Base-by-base conservation (phyloP, 176 grass and related monocot genomes). In the Oryza australiensis region DNA sequence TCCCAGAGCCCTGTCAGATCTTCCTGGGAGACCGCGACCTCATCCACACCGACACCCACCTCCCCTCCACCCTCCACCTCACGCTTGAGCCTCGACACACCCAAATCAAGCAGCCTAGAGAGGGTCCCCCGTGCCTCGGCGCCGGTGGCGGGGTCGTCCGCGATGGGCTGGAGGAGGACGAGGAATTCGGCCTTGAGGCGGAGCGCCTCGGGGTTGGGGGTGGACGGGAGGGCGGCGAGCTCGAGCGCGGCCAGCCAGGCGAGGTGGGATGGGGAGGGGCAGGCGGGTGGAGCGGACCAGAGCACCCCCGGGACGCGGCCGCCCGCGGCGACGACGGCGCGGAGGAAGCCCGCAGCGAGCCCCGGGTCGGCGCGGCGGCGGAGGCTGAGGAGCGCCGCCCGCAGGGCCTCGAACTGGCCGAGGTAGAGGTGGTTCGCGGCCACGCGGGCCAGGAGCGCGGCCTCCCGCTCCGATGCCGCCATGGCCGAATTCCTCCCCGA, bases 371-470 rank as follows among this genome's bases (percentile, higher is more conserved):
- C 77, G 69, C 95, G 88, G 84, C 86, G 90, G 67, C 88, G 95
- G 64, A 98, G 92, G 75, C 92, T 98, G 79, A 98, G 90, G 4
- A 98, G 90, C 49, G 85, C 73, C 32, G 92, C 95, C 45, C 95
- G 87, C 75, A 98, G 80, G 59, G 92, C 87, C 80, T 98, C 95
- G 82, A 98, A 98, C 82, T 98, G 92, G 64, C 71, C 92, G 70
- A 97, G 92, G 83, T 91, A 94, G 78, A 98, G 92, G 84, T 98
- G 90, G 80, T 98, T 94, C 45, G 90, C 79, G 57, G 93, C 90
- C 81, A 95, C 92, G 59, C 92, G 90, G 27, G 92, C 82, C 45
- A 98, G 92, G 43, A 95, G 81, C 29, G 72, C 67, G 26, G 88
- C 85, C 88, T 98, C 95, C 88, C 91, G 87, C 67, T 97, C 92